phyloP scores from a whole-genome alignment of 108 stramenopile genomes.

The Nitzschia inconspicua region DNA sequence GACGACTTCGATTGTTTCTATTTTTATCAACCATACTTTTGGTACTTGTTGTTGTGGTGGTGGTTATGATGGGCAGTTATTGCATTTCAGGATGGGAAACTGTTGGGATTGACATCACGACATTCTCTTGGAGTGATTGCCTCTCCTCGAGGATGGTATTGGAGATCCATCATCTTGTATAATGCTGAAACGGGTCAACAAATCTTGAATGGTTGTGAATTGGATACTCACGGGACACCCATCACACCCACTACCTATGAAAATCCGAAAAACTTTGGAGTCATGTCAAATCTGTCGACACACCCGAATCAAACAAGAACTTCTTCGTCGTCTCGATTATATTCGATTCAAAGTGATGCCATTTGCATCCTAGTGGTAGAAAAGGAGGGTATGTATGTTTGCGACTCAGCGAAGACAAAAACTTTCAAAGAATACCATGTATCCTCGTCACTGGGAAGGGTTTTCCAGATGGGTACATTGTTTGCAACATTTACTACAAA shows the following conservation, averaged over 20 bases:
- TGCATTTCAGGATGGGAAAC: too few relatives aligned
- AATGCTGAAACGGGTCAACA: slow-evolving; percentile 25
- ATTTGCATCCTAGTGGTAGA: slow-evolving; percentile 91
- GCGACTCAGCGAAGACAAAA: slow-evolving; percentile 89
- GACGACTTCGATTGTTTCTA: too few relatives aligned
- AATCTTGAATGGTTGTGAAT: slow-evolving; percentile 24
- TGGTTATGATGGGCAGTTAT: too few relatives aligned
- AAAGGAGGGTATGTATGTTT: slow-evolving; percentile 96
- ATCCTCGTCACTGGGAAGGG: slow-evolving; percentile 96
- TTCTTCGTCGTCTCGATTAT: too few relatives aligned
- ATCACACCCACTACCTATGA: slow-evolving; percentile 20
- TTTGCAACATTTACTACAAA: slow-evolving; percentile 42
- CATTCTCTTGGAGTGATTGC: slow-evolving; percentile 67
- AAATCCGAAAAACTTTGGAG: too few relatives aligned
- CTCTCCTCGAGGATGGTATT: slow-evolving; percentile 88
- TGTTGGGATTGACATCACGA: slow-evolving; percentile 50
- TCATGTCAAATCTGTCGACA: too few relatives aligned
- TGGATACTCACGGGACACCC: slow-evolving; percentile 26
- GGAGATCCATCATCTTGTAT: slow-evolving; percentile 49
- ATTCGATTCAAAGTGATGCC: slow-evolving; percentile 37
- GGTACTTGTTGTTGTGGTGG: too few relatives aligned
- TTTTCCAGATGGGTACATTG: slow-evolving; percentile 81
- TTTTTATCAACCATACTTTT: too few relatives aligned
- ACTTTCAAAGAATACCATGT: slow-evolving; percentile 89
- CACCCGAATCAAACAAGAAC: too few relatives aligned